Evolutionary conservation across 1,284 basidiomycete species (phyloP), one percentile per base, ranked within the genome.

Genomic region (Cutaneotrichosporon dermatis): DNA sequence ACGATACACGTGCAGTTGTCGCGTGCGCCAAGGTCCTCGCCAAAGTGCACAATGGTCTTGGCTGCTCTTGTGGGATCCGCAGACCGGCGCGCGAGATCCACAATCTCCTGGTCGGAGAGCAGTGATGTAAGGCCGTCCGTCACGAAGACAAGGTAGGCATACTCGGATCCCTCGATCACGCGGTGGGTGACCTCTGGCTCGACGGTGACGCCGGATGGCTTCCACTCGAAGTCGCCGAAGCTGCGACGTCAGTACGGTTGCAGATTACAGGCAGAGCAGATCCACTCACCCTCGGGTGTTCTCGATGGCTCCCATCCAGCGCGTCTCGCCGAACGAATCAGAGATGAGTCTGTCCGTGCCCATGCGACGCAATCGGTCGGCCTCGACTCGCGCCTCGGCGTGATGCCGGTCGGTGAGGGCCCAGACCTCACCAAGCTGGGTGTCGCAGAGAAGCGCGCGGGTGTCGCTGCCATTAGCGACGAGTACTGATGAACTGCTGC

Each of bases 271-370:
- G 42, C 37, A 9, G 76, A 25, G 25, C 25, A 25, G 25, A 25
- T 25, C 25, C 25, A 25, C 82, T 68, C 63, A 90, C 85, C 90
- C 88, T 74, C 95, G 81, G 8, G 96, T 98, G 69, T 98, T 99
- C 48, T 88, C 91, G 16, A 99, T 81, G 1, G 88, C 90, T 7
- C 95, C 95, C 88, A 97, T 97, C 92, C 93, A 98, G 45, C 92
- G 82, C 45, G 88, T 86, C 81, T 99, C 95, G 39, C 96, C 95
- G 71, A 93, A 99, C 4, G 90, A 93, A 75, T 99, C 95, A 4
- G 91, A 90, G 50, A 97, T 89, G 35, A 96, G 79, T 33, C 53
- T 42, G 6, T 88, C 88, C 13, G 79, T 74, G 8, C 93, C 94
- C 84, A 93, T 89, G 58, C 88, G 84, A 48, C 94, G 85, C 53